Base-by-base conservation (phyloP, 2,329 filamentous ascomycete species). In the Pleoardoris graminearum region DNA sequence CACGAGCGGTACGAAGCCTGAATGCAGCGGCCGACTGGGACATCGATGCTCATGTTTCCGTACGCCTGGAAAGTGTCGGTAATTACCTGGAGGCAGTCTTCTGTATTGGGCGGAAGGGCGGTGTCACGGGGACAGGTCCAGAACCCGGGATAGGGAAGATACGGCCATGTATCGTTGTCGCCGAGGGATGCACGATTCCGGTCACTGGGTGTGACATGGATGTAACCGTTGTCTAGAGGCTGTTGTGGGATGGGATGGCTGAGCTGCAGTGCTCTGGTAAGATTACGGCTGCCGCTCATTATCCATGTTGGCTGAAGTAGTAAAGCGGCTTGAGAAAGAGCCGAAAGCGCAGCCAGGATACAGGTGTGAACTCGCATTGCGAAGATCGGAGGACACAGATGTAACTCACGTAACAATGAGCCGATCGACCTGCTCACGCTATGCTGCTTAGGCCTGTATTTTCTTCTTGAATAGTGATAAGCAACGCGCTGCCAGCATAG, bases 121-220 rank as follows among this genome's bases (percentile, higher is more conserved):
- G 44, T 38, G 11, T 29, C n/a, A 25, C 16, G 44, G 10, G 33
- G 44, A 37, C 44, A 47, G 7, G 32, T 47, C 44, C 44, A 47
- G 16, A 47, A 37, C 3, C 44, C 44, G 16, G 44, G 44, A n/a
- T 3, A 38, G 4, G 44, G 44, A 3, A 47, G 44, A 12, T 17
- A 21, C 4, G 33, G 33, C 22, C 14, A 42, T n/a, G 16, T 27
- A 12, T 25, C 22, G 21, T 29, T n/a, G 11, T 22, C n/a, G 6
- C 7, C 16, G 6, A 14, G 10, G 3, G 32, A 14, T 27, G 19
- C 22, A 4, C 8, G 30, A 21, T 6, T 25, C 8, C 8, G 11
- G 19, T 22, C 11, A 22, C 43, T 46, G n/a, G 43, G 43, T 11
- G 33, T 37, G 5, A 47, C n/a, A 30, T 44, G 27, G 1, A 38